phyloP scores from a whole-genome alignment of 306 rosid species.

The Canavalia gladiata region DNA sequence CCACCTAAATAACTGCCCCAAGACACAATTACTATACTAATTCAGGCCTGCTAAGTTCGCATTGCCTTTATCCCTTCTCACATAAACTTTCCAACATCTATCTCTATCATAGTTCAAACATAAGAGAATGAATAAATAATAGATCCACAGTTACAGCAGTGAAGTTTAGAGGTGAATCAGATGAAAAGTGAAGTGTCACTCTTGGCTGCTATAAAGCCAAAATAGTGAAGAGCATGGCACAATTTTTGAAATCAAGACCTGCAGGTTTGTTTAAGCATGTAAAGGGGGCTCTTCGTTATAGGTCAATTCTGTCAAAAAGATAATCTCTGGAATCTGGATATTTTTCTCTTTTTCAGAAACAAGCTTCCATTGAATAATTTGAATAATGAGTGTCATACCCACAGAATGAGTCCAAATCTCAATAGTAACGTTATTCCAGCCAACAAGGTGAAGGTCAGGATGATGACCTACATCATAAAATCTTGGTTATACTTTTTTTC shows the following conservation, averaged over 20 bases:
- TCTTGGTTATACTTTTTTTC: not conserved
- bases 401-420: conserved; percentile 92
- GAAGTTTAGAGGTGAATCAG: not conserved
- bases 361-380: conserved; percentile 1
- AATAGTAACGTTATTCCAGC: conserved; percentile 83
- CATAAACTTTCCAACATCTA: too few relatives aligned
- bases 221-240: not conserved
- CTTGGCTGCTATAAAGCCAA: not conserved
- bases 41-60: too few relatives aligned
- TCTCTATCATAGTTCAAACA: not conserved
- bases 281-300: not conserved
- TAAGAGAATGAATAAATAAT: not conserved
- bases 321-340: not conserved
- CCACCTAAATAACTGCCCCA: too few relatives aligned
- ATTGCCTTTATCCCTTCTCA: too few relatives aligned
- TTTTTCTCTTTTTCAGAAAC: not conserved
- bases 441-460: conserved; percentile 97
- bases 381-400: conserved; percentile 58
- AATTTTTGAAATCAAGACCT: not conserved
- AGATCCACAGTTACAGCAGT: not conserved
- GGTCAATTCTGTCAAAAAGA: conserved; percentile 2
- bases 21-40: too few relatives aligned
- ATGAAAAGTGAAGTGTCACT: not conserved
- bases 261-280: not conserved
- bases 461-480: conserved; percentile 72